Conservation (phyloP, 768 basidiomycete species). For the Termitomyces sp. region DNA sequence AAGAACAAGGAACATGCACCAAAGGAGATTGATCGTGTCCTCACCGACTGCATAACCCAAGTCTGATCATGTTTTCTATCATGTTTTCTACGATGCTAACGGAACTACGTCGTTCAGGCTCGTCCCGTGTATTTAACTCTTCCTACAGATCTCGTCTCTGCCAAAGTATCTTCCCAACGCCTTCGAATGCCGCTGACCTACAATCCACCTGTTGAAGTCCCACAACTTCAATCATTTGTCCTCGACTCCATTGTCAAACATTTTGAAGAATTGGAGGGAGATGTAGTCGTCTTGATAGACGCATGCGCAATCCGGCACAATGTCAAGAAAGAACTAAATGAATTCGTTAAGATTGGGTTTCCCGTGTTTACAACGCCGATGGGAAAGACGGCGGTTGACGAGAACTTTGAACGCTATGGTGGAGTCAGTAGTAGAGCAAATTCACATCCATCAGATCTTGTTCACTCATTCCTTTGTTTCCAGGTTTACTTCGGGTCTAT, state of each 20-base stretch:
- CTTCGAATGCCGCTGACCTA: slow-evolving; percentile 56
- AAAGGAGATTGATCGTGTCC: slow-evolving; percentile 70
- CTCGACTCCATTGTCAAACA: slow-evolving; percentile 65
- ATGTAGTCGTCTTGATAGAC: slow-evolving; percentile 75
- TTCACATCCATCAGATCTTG: background rate
- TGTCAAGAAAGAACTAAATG: slow-evolving; percentile 53
- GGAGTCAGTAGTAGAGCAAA: slow-evolving; percentile 53
- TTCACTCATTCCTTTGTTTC: background rate
- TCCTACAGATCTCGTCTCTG: slow-evolving; percentile 62
- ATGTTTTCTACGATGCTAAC: background rate
- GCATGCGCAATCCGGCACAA: slow-evolving; percentile 76
- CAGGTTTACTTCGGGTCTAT: slow-evolving; percentile 77
- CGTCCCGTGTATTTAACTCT: slow-evolving; percentile 85
- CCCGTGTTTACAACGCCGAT: slow-evolving; percentile 74
- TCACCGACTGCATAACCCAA: slow-evolving; percentile 60
- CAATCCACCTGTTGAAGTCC: slow-evolving; percentile 46
- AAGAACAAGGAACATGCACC: slow-evolving; percentile 49
- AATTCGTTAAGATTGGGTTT: slow-evolving; percentile 66
- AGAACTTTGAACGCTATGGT: slow-evolving; percentile 68
- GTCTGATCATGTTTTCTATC: slow-evolving; percentile 24
- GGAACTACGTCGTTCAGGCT: slow-evolving; percentile 34
- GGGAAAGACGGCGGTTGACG: slow-evolving; percentile 74
- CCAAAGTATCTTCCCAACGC: slow-evolving; percentile 58
- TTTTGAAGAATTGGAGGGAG: slow-evolving; percentile 57
- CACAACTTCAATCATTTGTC: slow-evolving; percentile 59